Evolutionary conservation across 2,329 filamentous ascomycete genomes (phyloP).

Genomic region (Macrophomina tecta): DNA sequence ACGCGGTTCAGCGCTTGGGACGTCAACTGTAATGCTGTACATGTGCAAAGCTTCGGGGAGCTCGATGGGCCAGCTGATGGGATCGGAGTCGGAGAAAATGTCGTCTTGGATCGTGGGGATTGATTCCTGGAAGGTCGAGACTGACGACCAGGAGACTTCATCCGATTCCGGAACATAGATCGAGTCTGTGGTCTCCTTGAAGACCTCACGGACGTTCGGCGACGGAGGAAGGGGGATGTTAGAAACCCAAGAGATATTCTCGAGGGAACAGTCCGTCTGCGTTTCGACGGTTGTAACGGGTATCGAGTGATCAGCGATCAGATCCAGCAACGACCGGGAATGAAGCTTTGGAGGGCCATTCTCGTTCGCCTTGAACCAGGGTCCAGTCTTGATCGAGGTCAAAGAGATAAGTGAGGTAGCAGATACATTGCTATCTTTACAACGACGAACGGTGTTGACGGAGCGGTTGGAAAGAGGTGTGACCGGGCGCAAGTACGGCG

Average conservation of each 20-base stretch:
- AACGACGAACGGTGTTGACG: slow-evolving; percentile 27
- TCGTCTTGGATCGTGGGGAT: slow-evolving; percentile 16
- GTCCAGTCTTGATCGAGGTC: slow-evolving; percentile 33
- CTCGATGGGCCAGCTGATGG: slow-evolving; percentile 15
- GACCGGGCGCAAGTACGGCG: slow-evolving; percentile 43
- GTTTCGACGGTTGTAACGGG: neutral
- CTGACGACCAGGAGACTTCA: neutral
- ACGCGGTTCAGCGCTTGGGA: neutral
- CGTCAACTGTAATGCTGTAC: slow-evolving; percentile 1
- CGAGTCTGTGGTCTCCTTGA: slow-evolving; percentile 17
- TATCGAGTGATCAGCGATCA: slow-evolving; percentile 35
- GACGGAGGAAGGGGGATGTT: slow-evolving; percentile 27
- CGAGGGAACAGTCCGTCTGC: slow-evolving; percentile 6
- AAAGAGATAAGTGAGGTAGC: slow-evolving; percentile 44
- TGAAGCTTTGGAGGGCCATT: slow-evolving; percentile 41
- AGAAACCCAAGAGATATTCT: slow-evolving; percentile 15
- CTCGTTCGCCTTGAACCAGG: slow-evolving; percentile 39
- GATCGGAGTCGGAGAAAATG: neutral
- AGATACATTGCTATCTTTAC: slow-evolving; percentile 35
- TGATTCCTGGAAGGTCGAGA: slow-evolving; percentile 14
- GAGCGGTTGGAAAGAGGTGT: slow-evolving; percentile 36
- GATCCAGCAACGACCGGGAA: slow-evolving; percentile 42
- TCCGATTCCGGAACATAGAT: slow-evolving; percentile 13
- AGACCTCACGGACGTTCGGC: slow-evolving; percentile 24
- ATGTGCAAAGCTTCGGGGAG: slow-evolving; percentile 1